Evolutionary conservation across 371 early-diverging fungal species (phyloP), one percentile per base, ranked within the genome.

Genomic region (Mucor ambiguus): DNA sequence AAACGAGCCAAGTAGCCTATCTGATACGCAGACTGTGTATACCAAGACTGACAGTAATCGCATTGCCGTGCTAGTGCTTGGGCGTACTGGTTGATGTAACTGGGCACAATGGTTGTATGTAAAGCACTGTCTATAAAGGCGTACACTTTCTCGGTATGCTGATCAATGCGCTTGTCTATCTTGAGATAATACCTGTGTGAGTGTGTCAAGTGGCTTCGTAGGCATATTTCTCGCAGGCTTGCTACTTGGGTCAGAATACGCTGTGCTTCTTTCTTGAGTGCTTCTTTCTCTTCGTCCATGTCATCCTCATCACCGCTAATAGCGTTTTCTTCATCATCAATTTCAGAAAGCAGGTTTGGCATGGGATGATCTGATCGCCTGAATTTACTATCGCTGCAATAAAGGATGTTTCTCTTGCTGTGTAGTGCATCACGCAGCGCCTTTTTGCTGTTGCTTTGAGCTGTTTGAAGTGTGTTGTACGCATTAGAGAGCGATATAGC

Each of bases 41-140:
- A 75, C 77, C 79, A 78, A 3, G 54, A 29, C 2, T 60, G 44
- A 29, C 81, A 81, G 26, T 43, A 58, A 58, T 78, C 81, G 38
- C 81, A 81, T 57, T 78, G 81, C 5, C 58, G 30, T 11, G 72
- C 69, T n/a, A 54, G 30, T 5, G 26, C 32, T 1, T 59, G 11
- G 2, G 61, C 57, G 24, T 26, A 28, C 0, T 20, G 16, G 14
- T 58, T 38, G 29, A 68, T 32, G 12, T 73, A 43, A 2, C 29
- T 28, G 0, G 65, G 60, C 44, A 74, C 54, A 44, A 48, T n/a
- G 26, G 52, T 11, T 26, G 14, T 8, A 46, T 62, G 35, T 52
- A 66, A 24, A 5, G 37, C 58, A 1, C 43, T n/a, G 16, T 52
- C 38, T 28, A 63, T 33, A 35, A 61, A 67, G 11, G 49, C 12